Base-by-base conservation (phyloP, 106 monocot genomes). In the Platanthera guangdongensis region DNA sequence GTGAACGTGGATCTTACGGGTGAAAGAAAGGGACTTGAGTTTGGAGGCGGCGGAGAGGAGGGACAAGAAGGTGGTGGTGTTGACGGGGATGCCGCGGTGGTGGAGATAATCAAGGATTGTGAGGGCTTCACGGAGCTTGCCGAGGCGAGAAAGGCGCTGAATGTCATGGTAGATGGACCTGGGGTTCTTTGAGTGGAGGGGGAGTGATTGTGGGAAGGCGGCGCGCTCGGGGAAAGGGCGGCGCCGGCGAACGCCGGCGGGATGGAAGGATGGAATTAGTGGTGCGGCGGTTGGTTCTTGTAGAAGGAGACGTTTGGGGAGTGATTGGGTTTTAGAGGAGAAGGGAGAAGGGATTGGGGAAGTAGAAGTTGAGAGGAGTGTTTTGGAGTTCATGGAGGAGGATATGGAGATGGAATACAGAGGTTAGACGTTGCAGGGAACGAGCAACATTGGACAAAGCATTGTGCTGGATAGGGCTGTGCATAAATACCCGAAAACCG, bases 101-200 rank as follows among this genome's bases (percentile, higher is more conserved):
- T 89, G 83, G 82, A 94, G 85, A 84, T 99, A 90, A 77, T 99
- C 97, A 72, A 94, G 97, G 81, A 94, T 57, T 53, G 84, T 47
- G 75, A 99, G 92, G 51, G 88, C 83, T 15, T 86, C 80, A 13
- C 57, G 57, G 81, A 99, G 81, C 9, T 80, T 77, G 75, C 79
- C 77, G 69, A 75, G 81, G 21, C 82, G 77, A 50, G 94, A 86
- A 77, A 99, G 69, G 72, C 75, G 68, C 14, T 79, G 79, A 82
- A 97, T 76, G 76, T 87, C 84, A 8, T 78, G 51, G 88, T 77
- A 78, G 78, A 94, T 51, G 72, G 75, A 70, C 60, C 82, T 85
- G 7, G 97, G 91, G 84, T 91, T 86, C 81, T 94, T 93, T 74
- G 85, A 81, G 78, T 90, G 87, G 75, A 91, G 80, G 51, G 88